Evolutionary conservation across 495 filamentous ascomycete genomes (phyloP), one percentile per base, ranked within the genome.

Genomic region (Pseudomonodictys pantanalensis): DNA sequence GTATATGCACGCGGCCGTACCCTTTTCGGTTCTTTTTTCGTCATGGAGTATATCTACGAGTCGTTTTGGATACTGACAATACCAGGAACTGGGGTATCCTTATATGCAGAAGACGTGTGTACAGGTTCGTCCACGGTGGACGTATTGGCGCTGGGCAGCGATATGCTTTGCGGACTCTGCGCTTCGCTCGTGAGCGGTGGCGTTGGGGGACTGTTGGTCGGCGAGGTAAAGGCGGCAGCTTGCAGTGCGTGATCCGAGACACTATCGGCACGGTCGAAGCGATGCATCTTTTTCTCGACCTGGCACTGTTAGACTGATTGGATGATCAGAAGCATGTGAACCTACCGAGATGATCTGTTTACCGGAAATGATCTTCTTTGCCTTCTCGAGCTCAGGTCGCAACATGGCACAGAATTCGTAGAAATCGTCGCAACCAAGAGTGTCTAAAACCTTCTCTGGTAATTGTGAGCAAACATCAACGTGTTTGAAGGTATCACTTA

Each of bases 361-460:
- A 43, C 87, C 87, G 56, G 83, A 86, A 60, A 82, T 83, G 54
- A 79, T 82, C 60, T 86, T 88, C 73, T 91, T 95, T 22, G 92
- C 71, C 45, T 80, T 77, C 22, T 77, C 75, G 15, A 98, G 78
- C 49, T 92, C 80, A 2, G 89, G 86, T 65, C 84, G 85, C 64
- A 96, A 85, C 45, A 85, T 76, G 17, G 89, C 83, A 22, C 89
- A 76, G 17, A 97, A 84, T 12, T 77, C 72, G 22, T 82, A 80
- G 23, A 81, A 80, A 56, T 95, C 89, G 0, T 74, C 70, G 10
- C 80, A 82, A 52, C 83, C 78, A 1, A 96, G 76, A 50, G 86
- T 80, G 6, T 80, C 83, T 45, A 95, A 78, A 23, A 96, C 79
- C 74, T 90, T 92, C 73, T 95, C 90, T 95, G 68, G 67, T 53